phyloP scores from a whole-genome alignment of 192 early-diverging fungal species.

The Linnemannia schmuckeri region DNA sequence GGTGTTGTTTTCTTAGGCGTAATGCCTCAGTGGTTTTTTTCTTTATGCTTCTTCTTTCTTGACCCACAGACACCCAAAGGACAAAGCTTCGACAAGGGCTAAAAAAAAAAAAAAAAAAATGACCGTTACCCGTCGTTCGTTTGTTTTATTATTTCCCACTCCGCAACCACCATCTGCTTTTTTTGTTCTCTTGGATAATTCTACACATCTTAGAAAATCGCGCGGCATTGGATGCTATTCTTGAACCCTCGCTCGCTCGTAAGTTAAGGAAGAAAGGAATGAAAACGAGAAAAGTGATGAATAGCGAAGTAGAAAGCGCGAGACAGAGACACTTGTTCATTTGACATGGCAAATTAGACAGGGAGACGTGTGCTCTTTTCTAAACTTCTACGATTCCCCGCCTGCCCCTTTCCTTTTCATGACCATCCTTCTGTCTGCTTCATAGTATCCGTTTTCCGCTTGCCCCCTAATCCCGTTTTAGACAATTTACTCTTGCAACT shows the following conservation, averaged over 20 bases:
- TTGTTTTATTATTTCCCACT: conserved; percentile 1
- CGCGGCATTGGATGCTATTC: background rate
- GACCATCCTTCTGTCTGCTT: background rate
- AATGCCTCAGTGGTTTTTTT: background rate
- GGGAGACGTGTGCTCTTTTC: background rate
- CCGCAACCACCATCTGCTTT: background rate
- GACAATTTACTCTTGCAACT: background rate
- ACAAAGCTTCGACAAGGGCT: background rate
- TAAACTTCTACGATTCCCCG: background rate
- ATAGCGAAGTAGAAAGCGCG: background rate
- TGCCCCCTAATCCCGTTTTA: background rate
- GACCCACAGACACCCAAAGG: background rate
- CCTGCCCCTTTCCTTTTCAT: background rate
- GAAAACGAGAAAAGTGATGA: no score
- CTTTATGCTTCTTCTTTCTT: background rate
- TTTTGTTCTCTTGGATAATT: background rate
- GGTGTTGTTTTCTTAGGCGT: background rate
- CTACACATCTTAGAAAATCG: background rate
- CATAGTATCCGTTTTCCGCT: background rate
- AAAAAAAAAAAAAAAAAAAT: no score
- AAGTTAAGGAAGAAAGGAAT: background rate
- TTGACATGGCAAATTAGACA: background rate
- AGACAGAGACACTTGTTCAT: background rate
- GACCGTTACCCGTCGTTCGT: background rate
- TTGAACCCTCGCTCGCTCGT: background rate